Base-by-base conservation (phyloP, 345 rosid species). In the Viola odorata region DNA sequence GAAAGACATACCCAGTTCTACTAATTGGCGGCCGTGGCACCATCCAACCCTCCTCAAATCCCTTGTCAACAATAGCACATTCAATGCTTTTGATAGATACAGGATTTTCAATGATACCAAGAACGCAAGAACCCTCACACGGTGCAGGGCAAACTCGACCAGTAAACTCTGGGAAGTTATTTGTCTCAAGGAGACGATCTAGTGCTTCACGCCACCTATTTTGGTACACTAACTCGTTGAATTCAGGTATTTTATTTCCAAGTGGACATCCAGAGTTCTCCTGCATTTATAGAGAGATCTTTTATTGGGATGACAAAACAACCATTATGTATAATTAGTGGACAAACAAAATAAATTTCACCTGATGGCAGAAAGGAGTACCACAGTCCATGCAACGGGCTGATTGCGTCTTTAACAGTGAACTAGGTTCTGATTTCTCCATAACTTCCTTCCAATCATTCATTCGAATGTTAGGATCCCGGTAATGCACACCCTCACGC, bases 311-410 rank as follows among this genome's bases (percentile, higher is more conserved):
- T 23, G 32, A 23, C 32, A 23, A 23, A 23, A 23, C 32, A 23
- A 23, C 32, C 32, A 23, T 23, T 32, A 0, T 13, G 9, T 10
- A 13, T 56, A 40, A 12, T 12, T 32, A 12, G 14, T 12, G 15
- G 13, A 13, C 23, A 53, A 6, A 12, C 41, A 23, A 23, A 53
- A 10, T n/a, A 37, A 44, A 16, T 15, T 62, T 61, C 67, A 82
- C 99, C 95, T 95, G 99, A 67, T 95, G 98, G 79, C 99, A 95
- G 82, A 91, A 95, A 55, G 99, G 99, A 63, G 99, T 95, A 42
- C 99, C 99, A 73, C 99, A 95, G 68, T 91, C 99, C 99, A 95
- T 95, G 80, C 99, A 95, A 59, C 99, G 96, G 50, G 99, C 98
- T 14, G 99, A 84, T 69, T 95, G 99, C 3, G 99, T 95, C 52